Percentiles rank a stretch among this genome's conserved stretches.
Evolutionary conservation across 2,329 filamentous ascomycete genomes (phyloP).

Genomic region (Alternaria viburni): DNA sequence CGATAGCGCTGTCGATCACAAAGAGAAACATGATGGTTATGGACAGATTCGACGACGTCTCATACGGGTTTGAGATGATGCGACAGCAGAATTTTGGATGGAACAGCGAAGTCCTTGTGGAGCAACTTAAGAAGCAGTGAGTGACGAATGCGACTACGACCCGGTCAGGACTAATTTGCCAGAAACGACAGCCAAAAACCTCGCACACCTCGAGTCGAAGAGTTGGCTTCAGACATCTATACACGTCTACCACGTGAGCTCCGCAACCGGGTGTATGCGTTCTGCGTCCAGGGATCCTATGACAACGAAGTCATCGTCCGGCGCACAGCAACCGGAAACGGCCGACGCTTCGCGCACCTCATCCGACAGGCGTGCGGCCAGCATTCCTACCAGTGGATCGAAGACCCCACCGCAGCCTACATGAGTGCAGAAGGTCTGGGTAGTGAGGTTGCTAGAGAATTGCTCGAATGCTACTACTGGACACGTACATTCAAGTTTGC

Average conservation of each 20-base stretch:
- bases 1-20: background rate
- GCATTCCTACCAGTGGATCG: constrained; percentile 25
- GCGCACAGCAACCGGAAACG: background rate
- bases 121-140: background rate
- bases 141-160: background rate
- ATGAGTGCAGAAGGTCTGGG: constrained; percentile 6
- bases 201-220: background rate
- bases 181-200: background rate
- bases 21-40: background rate
- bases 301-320: constrained; percentile 31
- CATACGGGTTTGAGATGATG: background rate
- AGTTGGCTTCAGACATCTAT: constrained; percentile 6
- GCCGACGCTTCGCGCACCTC: constrained; percentile 11
- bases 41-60: background rate
- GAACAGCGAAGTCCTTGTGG: background rate
- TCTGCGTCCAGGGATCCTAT: constrained; percentile 21
- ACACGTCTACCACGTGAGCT: constrained; percentile 26
- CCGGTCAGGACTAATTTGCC: background rate
- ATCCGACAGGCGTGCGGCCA: constrained; percentile 17
- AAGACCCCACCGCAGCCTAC: constrained; percentile 17
- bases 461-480: constrained; percentile 28
- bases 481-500: constrained; percentile 26
- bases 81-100: background rate
- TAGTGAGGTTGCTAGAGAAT: constrained; percentile 11
- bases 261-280: constrained; percentile 25